Evolutionary conservation across 2,329 filamentous ascomycete species (phyloP).

Genomic region (Monilinia vaccinii-corymbosi): DNA sequence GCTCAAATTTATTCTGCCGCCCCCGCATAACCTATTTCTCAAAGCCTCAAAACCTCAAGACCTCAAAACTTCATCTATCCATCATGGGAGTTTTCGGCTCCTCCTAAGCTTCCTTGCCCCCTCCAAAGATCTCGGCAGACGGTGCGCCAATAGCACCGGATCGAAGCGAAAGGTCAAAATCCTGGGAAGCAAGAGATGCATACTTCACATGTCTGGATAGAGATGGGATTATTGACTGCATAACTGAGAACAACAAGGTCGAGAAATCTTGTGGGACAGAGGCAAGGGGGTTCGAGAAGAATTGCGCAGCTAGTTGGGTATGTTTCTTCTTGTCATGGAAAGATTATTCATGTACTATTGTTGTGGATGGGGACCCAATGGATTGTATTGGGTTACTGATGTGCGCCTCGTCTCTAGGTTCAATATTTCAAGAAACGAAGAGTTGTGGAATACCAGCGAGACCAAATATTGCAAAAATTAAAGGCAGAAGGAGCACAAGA

Average conservation of each 20-base stretch:
- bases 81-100: constrained; percentile 43
- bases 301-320: constrained; percentile 89
- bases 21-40: not conserved
- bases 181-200: constrained; percentile 81
- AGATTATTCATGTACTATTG: not conserved
- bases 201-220: constrained; percentile 86
- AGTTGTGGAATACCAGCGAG: constrained; percentile 84
- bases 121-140: constrained; percentile 41
- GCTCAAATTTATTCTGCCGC: not conserved
- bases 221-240: constrained; percentile 69
- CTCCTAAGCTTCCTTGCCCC: constrained; percentile 28
- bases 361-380: too few species aligned
- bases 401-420: constrained; percentile 46
- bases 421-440: constrained; percentile 97
- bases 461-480: constrained; percentile 66
- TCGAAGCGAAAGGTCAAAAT: constrained; percentile 68
- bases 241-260: constrained; percentile 46
- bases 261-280: constrained; percentile 50
- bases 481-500: constrained; percentile 61
- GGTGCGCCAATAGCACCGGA: constrained; percentile 69
- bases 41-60: not conserved
- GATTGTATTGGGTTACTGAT: constrained; percentile 9
- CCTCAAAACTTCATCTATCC: not conserved
- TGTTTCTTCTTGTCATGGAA: constrained; percentile 29
- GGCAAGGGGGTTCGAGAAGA: constrained; percentile 62